Evolutionary conservation across 2,329 filamentous ascomycete genomes (phyloP).

Genomic region (Stemphylium beticola): DNA sequence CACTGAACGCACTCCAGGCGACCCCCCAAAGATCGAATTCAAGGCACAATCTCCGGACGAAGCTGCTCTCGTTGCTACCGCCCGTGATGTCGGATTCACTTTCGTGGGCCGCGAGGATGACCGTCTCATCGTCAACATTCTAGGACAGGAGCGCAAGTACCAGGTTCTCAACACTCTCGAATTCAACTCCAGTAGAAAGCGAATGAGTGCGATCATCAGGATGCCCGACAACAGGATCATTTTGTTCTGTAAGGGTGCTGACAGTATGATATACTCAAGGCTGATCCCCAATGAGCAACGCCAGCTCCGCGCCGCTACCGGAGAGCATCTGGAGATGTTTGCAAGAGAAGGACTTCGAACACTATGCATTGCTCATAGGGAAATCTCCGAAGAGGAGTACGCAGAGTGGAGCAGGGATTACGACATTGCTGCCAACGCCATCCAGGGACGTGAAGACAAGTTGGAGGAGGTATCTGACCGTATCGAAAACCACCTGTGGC

Average conservation of each 20-base stretch:
- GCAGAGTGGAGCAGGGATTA: slow-evolving; percentile 83
- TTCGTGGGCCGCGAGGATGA: slow-evolving; percentile 81
- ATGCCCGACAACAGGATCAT: slow-evolving; percentile 92
- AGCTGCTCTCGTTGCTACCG: slow-evolving; percentile 90
- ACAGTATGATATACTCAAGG: slow-evolving; percentile 95
- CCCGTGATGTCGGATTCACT: slow-evolving; percentile 93
- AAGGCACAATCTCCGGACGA: slow-evolving; percentile 98
- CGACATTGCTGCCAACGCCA: slow-evolving; percentile 81
- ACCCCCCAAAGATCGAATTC: slow-evolving; percentile 89
- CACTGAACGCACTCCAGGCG: slow-evolving; percentile 85
- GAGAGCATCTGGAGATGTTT: slow-evolving; percentile 96
- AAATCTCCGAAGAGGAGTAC: slow-evolving; percentile 84
- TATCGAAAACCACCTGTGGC: slow-evolving; percentile 86
- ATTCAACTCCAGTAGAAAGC: slow-evolving; percentile 95
- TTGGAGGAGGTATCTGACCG: slow-evolving; percentile 86
- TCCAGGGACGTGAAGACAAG: slow-evolving; percentile 89
- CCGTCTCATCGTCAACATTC: slow-evolving; percentile 82
- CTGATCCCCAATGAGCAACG: slow-evolving; percentile 84
- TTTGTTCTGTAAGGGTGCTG: slow-evolving; percentile 95
- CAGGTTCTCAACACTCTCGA: slow-evolving; percentile 92
- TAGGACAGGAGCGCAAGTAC: slow-evolving; percentile 85
- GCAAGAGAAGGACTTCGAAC: slow-evolving; percentile 93
- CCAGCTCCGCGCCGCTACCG: slow-evolving; percentile 81
- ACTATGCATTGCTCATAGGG: slow-evolving; percentile 86
- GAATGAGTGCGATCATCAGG: slow-evolving; percentile 95